These are phyloP conservation scores for Trebouxiophyceae sp. DNA, from an alignment of 163 green algal species.

Conservation along the genomic window DNA sequence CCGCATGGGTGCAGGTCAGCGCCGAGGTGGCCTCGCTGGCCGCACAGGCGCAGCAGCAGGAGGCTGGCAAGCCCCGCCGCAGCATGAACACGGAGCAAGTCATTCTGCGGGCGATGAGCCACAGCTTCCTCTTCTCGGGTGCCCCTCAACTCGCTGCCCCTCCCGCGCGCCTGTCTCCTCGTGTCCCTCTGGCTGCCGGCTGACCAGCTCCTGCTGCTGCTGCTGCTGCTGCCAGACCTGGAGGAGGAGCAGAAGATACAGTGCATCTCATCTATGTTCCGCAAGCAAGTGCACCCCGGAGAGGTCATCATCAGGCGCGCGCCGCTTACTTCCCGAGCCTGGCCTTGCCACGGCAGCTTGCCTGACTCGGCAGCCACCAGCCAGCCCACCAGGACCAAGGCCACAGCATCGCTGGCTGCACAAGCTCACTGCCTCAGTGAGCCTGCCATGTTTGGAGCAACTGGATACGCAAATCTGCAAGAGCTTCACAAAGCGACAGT, in stretches of 20 bases:
- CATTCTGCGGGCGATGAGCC: conserved; percentile 12
- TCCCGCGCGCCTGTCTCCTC: too few species aligned
- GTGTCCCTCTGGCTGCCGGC: background rate
- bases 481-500: too few species aligned
- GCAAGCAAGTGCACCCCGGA: conserved; percentile 15
- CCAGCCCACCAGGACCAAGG: too few species aligned
- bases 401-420: too few species aligned
- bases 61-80: background rate
- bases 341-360: too few species aligned
- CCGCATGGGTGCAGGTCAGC: conserved; percentile 11
- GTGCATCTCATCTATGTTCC: conserved; percentile 32
- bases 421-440: too few species aligned
- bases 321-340: too few species aligned
- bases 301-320: conserved; percentile 40
- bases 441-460: too few species aligned
- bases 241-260: conserved; percentile 34
- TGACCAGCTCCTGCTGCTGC: background rate
- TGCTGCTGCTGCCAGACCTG: conserved; percentile 22
- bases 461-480: too few species aligned
- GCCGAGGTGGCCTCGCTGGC: conserved; percentile 9
- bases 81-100: conserved; percentile 4
- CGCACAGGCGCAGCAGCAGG: background rate
- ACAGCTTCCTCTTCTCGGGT: conserved; percentile 23
- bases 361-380: too few species aligned
- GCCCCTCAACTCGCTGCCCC: too few species aligned